Evolutionary conservation across 2,329 filamentous ascomycete genomes (phyloP).

Genomic region (Aspergillus puulaauensis): DNA sequence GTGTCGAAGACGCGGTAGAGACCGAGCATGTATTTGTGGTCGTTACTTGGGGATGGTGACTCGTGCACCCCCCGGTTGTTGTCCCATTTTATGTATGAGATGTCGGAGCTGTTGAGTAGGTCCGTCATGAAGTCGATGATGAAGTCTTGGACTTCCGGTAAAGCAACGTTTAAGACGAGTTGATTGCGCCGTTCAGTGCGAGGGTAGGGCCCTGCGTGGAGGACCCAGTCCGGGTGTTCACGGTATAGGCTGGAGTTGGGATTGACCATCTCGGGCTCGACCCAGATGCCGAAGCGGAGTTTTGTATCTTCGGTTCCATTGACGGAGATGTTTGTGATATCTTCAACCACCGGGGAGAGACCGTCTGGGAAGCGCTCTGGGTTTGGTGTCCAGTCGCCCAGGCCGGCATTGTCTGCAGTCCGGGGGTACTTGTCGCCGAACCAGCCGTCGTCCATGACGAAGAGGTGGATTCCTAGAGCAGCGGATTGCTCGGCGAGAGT

Average conservation of each 20-base stretch:
- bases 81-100: constrained; percentile 67
- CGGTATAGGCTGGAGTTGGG: constrained; percentile 61
- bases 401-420: constrained; percentile 55
- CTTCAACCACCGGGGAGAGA: constrained; percentile 51
- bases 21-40: constrained; percentile 63
- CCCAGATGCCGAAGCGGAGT: constrained; percentile 64
- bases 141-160: constrained; percentile 63
- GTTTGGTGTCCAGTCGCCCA: constrained; percentile 65
- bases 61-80: constrained; percentile 67
- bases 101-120: constrained; percentile 54
- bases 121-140: constrained; percentile 57
- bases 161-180: constrained; percentile 61
- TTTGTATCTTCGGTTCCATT: constrained; percentile 43
- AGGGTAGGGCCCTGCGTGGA: constrained; percentile 58
- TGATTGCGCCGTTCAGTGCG: constrained; percentile 59
- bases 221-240: constrained; percentile 63
- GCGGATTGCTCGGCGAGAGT: constrained; percentile 41
- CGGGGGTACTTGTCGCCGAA: constrained; percentile 65
- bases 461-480: constrained; percentile 59
- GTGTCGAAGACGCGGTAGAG: constrained; percentile 63
- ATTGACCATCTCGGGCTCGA: constrained; percentile 69
- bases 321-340: constrained; percentile 52
- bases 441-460: constrained; percentile 68
- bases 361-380: constrained; percentile 60
- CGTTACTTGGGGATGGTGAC: constrained; percentile 52